Conservation (phyloP, 495 filamentous ascomycete genomes). For the Achaetomiella virescens region DNA sequence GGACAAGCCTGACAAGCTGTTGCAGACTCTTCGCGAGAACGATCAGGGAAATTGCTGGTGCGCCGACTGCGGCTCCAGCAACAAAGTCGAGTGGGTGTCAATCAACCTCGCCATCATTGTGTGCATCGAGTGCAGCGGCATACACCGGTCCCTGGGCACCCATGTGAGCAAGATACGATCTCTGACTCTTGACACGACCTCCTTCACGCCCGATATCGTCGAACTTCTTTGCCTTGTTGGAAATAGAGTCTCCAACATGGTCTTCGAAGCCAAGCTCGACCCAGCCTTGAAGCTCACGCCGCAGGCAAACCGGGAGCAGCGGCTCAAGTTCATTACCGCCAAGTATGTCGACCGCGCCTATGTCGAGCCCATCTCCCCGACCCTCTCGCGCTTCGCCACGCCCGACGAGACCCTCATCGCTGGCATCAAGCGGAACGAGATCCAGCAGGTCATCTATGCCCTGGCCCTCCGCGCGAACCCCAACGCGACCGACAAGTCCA, state of each 20-base stretch:
- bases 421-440: conserved; percentile 88
- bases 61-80: conserved; percentile 85
- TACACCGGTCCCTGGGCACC: conserved; percentile 92
- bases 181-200: conserved; percentile 88
- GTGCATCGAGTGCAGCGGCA: conserved; percentile 97
- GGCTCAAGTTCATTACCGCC: conserved; percentile 84
- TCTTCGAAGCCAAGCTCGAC: conserved; percentile 88
- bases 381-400: conserved; percentile 68
- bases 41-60: conserved; percentile 94
- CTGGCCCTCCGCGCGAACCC: conserved; percentile 82
- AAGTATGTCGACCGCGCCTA: conserved; percentile 87
- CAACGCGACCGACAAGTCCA: conserved; percentile 78
- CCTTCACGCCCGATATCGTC: conserved; percentile 92
- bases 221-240: conserved; percentile 90
- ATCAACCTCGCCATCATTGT: conserved; percentile 95
- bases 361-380: conserved; percentile 70
- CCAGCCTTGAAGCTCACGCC: conserved; percentile 61
- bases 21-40: conserved; percentile 80
- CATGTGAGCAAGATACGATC: conserved; percentile 97
- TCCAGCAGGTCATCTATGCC: conserved; percentile 84
- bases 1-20: conserved; percentile 67
- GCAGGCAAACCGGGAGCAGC: conserved; percentile 76
- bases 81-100: conserved; percentile 96
- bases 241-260: conserved; percentile 90
- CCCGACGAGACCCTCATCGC: conserved; percentile 89